Conservation (phyloP, 805 yeast species). For the Debaryomyces maramus region DNA sequence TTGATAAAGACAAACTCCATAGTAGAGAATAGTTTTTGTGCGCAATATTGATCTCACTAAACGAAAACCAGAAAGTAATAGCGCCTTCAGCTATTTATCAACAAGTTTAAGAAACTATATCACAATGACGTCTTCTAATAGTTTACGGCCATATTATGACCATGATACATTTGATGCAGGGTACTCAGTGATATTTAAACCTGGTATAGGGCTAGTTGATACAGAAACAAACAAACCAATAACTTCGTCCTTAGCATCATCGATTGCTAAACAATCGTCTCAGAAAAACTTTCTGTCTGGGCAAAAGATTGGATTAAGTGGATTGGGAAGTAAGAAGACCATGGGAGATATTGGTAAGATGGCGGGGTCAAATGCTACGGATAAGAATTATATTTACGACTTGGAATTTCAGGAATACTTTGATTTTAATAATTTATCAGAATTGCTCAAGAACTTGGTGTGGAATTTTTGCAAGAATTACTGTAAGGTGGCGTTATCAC, state of each 20-base stretch:
- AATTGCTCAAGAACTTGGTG: slow-evolving; percentile 54
- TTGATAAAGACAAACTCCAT: too few species aligned
- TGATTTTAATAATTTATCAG: slow-evolving; percentile 57
- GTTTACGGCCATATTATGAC: slow-evolving; percentile 68
- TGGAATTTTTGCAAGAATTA: slow-evolving; percentile 69
- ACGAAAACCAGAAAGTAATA: background rate
- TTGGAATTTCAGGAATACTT: slow-evolving; percentile 67
- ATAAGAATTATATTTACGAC: slow-evolving; percentile 51
- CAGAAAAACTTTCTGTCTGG: slow-evolving; percentile 15
- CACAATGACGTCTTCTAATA: slow-evolving; percentile 9
- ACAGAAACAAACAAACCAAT: slow-evolving; percentile 40
- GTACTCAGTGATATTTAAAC: slow-evolving; percentile 57
- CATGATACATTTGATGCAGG: slow-evolving; percentile 67
- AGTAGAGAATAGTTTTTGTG: too few species aligned
- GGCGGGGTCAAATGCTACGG: slow-evolving; percentile 10
- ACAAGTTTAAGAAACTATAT: background rate
- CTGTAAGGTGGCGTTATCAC: slow-evolving; percentile 65
- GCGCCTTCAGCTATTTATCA: slow-evolving; percentile 2
- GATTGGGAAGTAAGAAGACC: slow-evolving; percentile 13
- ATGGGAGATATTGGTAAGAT: slow-evolving; percentile 18
- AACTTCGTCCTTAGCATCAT: slow-evolving; percentile 25
- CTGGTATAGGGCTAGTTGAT: slow-evolving; percentile 61
- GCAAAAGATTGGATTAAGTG: slow-evolving; percentile 15
- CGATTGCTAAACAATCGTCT: slow-evolving; percentile 14
- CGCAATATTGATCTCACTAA: background rate